Conservation (phyloP, 331 rosid species). For the Rhamnella rubrinervis region DNA sequence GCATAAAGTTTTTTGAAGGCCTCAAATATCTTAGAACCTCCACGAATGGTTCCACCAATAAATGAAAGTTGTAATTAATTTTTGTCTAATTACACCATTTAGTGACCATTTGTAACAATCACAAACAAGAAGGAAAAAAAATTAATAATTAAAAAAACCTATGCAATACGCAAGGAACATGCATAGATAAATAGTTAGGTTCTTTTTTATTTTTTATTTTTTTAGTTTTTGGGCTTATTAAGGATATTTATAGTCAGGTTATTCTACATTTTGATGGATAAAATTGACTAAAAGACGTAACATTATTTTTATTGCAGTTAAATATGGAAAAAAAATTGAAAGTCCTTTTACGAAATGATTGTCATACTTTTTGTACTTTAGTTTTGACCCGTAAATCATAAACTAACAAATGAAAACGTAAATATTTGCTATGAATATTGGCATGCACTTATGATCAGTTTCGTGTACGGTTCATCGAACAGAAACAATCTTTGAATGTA, state of each 20-base stretch:
- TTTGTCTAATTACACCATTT: no score
- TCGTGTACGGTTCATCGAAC: conserved; percentile 20
- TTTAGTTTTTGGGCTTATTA: no score
- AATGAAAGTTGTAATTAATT: no score
- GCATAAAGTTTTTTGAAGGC: no score
- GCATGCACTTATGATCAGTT: background rate
- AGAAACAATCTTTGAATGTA: background rate
- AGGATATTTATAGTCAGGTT: background rate
- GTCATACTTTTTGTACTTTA: background rate
- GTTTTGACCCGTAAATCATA: background rate
- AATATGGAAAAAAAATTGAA: background rate
- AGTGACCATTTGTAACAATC: no score
- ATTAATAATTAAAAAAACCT: no score
- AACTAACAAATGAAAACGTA: background rate
- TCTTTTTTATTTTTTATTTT: no score
- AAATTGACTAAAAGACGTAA: background rate
- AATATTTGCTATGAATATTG: background rate
- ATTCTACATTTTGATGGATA: background rate
- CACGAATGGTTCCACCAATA: no score
- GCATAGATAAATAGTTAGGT: no score
- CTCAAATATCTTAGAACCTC: no score
- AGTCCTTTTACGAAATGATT: background rate
- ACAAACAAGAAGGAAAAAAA: no score
- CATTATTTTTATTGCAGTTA: background rate
- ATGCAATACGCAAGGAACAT: no score